phyloP scores from a whole-genome alignment of 805 yeast species.

The Millerago galiae region DNA sequence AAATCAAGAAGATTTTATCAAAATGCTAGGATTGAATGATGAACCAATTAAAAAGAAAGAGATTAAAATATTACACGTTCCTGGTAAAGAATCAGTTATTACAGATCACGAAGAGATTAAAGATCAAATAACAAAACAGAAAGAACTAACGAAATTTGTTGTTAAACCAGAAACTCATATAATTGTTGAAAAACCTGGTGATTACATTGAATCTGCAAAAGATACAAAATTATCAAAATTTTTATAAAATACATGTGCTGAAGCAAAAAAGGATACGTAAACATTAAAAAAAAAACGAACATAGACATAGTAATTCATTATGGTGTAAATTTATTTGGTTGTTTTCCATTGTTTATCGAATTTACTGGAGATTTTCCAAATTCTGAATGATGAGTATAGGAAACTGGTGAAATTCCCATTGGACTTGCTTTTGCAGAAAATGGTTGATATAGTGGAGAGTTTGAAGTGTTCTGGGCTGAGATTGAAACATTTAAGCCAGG shows the following conservation, averaged over 20 bases:
- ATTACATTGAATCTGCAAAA: constrained; percentile 31
- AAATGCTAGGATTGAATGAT: constrained; percentile 11
- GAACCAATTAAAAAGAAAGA: background rate
- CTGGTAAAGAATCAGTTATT: constrained; percentile 6
- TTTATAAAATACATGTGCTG: constrained; percentile 24
- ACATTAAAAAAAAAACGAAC: background rate
- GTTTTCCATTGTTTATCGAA: background rate
- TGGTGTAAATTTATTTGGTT: background rate
- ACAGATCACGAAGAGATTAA: constrained; percentile 12
- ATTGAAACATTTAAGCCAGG: constrained; percentile 41
- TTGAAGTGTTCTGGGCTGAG: constrained; percentile 22
- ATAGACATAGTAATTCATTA: background rate
- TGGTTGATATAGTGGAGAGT: constrained; percentile 8
- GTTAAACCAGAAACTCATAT: constrained; percentile 29
- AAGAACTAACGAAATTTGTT: constrained; percentile 23
- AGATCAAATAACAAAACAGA: constrained; percentile 25
- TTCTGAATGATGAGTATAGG: constrained; percentile 10
- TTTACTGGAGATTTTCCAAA: constrained; percentile 1
- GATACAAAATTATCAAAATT: constrained; percentile 32
- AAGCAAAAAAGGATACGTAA: background rate
- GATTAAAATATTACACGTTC: too few relatives aligned
- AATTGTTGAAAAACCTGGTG: constrained; percentile 35
- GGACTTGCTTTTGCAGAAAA: background rate
- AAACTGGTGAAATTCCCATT: constrained; percentile 8
- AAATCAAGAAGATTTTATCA: constrained; percentile 12